Evolutionary conservation across 2,329 filamentous ascomycete species (phyloP).

Genomic region (Aureobasidium pullulans): DNA sequence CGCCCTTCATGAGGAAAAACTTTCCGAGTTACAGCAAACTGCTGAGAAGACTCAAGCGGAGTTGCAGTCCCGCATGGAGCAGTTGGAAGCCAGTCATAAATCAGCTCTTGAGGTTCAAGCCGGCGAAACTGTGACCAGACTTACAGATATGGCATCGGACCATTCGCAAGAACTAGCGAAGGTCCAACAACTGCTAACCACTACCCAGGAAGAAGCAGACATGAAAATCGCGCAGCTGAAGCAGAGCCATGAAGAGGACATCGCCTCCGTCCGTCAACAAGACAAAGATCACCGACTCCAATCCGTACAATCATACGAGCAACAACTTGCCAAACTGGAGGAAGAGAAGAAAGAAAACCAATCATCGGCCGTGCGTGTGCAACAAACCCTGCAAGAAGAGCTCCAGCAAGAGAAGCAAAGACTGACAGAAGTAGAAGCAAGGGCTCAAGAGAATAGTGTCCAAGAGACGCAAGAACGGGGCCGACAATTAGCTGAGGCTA

Average conservation of each 20-base stretch:
- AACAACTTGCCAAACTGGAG: background rate
- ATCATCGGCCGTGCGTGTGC: slow-evolving; percentile 10
- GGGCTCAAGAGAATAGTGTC: slow-evolving; percentile 1
- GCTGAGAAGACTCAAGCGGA: background rate
- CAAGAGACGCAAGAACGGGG: background rate
- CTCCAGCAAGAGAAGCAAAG: slow-evolving; percentile 7
- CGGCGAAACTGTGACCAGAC: background rate
- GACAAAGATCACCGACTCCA: background rate
- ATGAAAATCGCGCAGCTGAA: slow-evolving; percentile 7
- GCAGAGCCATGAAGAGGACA: slow-evolving; percentile 10
- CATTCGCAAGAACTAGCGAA: slow-evolving; percentile 4
- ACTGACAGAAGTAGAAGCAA: slow-evolving; percentile 14
- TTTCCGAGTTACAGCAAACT: background rate
- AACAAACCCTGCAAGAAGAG: slow-evolving; percentile 10
- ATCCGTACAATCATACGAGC: slow-evolving; percentile 1
- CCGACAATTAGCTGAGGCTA: slow-evolving; percentile 3
- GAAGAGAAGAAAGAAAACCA: slow-evolving; percentile 1
- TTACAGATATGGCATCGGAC: background rate
- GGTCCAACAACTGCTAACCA: slow-evolving; percentile 8
- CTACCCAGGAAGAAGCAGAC: slow-evolving; percentile 13
- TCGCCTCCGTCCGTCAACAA: slow-evolving; percentile 2
- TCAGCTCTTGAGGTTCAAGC: background rate
- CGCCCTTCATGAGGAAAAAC: background rate
- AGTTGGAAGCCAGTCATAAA: background rate
- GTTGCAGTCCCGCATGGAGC: background rate